Conservation (phyloP, 2,329 filamentous ascomycete genomes). For the Pyrenochaeta sp. region DNA sequence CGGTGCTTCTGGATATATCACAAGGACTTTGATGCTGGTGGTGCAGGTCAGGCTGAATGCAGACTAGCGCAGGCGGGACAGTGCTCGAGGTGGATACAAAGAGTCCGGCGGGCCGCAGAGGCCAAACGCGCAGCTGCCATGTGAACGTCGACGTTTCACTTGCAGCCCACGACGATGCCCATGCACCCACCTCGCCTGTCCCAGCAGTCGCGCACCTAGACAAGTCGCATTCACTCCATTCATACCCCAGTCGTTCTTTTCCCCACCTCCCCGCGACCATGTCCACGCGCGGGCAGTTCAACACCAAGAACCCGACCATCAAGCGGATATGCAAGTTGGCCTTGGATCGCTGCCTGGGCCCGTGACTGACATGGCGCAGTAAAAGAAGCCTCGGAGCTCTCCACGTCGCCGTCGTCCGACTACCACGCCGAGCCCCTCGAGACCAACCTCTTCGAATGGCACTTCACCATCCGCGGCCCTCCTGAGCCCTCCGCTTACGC, state of each 20-base stretch:
- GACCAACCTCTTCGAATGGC: conserved; percentile 95
- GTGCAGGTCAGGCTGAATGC: too few species aligned
- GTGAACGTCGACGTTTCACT: conserved; percentile 26
- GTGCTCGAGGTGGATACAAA: too few species aligned
- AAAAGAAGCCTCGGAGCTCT: conserved; percentile 89
- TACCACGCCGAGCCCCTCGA: conserved; percentile 87
- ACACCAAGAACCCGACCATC: conserved; percentile 82
- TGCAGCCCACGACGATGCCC: not conserved
- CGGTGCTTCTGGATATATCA: too few species aligned
- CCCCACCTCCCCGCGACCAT: conserved; percentile 28
- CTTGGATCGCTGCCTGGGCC: conserved; percentile 1
- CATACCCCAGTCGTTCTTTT: not conserved
- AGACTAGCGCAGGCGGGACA: too few species aligned
- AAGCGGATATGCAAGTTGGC: conserved; percentile 76
- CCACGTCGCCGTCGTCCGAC: conserved; percentile 79
- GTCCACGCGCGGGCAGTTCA: conserved; percentile 60
- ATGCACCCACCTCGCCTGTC: not conserved
- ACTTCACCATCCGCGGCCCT: conserved; percentile 94
- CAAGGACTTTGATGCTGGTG: too few species aligned
- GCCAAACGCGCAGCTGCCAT: conserved; percentile 14
- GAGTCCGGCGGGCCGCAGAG: not conserved
- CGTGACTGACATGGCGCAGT: conserved; percentile 59
- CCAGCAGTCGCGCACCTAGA: not conserved
- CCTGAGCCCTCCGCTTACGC: conserved; percentile 79
- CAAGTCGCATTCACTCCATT: not conserved